A percentile compares a stretch with the other conserved stretches of the same genome.
Conservation (phyloP, 1,284 basidiomycete species). For the Cryptococcus sp. region DNA sequence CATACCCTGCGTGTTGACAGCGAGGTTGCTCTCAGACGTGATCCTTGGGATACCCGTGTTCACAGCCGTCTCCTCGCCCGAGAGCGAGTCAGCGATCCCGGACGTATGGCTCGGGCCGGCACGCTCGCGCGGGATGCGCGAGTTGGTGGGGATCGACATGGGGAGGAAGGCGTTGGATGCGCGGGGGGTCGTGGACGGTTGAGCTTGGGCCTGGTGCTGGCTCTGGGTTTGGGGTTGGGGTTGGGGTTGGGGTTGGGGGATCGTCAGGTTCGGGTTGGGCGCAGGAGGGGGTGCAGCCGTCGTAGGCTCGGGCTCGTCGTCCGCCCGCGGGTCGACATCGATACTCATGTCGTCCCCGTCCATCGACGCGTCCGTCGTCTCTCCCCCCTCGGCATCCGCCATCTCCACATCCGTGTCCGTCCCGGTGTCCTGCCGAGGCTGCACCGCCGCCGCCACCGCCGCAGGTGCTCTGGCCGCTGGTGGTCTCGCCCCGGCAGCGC, state of each 20-base stretch:
- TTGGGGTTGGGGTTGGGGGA: background rate
- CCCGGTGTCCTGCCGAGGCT: conserved; percentile 16
- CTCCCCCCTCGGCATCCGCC: conserved; percentile 46
- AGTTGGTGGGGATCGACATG: conserved; percentile 28
- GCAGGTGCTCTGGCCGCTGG: too few relatives aligned
- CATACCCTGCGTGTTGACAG: conserved; percentile 9
- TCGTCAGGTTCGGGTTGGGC: too few relatives aligned
- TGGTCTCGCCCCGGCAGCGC: too few relatives aligned
- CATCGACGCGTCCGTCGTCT: conserved; percentile 33
- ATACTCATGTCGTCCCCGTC: conserved; percentile 36
- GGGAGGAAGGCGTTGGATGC: conserved; percentile 36
- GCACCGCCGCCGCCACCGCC: background rate
- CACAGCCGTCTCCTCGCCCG: conserved; percentile 24
- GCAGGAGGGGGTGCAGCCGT: background rate
- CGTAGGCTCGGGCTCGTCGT: background rate
- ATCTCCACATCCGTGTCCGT: conserved; percentile 48
- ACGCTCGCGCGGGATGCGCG: conserved; percentile 31
- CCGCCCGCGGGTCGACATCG: conserved; percentile 21
- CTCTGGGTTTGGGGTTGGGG: too few relatives aligned
- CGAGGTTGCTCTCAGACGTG: conserved; percentile 37
- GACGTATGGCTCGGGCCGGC: conserved; percentile 9
- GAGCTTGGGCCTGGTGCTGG: conserved; percentile 8
- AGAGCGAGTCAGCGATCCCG: conserved; percentile 14
- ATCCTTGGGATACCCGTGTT: conserved; percentile 30
- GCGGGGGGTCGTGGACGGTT: conserved; percentile 39